Conservation (phyloP, 768 basidiomycete genomes). For the Mycena chlorophos region DNA sequence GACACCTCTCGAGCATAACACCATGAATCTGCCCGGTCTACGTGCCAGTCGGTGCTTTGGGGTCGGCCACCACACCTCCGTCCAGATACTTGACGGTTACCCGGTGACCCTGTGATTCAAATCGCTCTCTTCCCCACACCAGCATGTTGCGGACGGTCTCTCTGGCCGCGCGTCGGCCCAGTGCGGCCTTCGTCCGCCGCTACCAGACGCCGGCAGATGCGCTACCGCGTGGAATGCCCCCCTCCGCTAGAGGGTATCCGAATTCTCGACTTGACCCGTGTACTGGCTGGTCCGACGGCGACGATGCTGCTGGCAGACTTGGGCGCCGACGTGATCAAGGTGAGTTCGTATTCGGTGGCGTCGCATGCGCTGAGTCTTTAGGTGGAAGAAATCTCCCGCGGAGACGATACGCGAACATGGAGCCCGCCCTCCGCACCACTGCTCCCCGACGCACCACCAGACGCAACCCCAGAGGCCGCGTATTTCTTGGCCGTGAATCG, state of each 20-base stretch:
- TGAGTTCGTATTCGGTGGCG: neutral
- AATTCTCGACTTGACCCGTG: constrained; percentile 87
- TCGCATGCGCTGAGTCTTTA: neutral
- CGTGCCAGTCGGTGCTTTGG: too few species aligned
- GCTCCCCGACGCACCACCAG: constrained; percentile 47
- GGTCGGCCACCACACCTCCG: too few species aligned
- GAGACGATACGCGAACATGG: constrained; percentile 88
- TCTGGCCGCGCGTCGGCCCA: neutral
- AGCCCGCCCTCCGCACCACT: constrained; percentile 59
- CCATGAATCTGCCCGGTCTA: too few species aligned
- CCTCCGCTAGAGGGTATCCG: constrained; percentile 80
- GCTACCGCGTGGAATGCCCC: constrained; percentile 50
- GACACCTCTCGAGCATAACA: neutral
- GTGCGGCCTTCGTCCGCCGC: constrained; percentile 6
- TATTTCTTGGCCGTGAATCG: constrained; percentile 90
- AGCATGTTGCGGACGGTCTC: constrained; percentile 11
- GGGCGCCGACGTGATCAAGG: constrained; percentile 89
- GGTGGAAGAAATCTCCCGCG: constrained; percentile 74
- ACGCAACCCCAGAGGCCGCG: constrained; percentile 76
- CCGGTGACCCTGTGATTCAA: neutral
- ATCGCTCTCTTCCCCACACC: neutral
- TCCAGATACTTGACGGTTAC: too few species aligned
- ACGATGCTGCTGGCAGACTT: constrained; percentile 93
- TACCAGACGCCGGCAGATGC: constrained; percentile 13
- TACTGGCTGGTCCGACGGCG: constrained; percentile 89